Conservation (phyloP, 2,329 filamentous ascomycete genomes). For the Sclerotinia trifoliorum region DNA sequence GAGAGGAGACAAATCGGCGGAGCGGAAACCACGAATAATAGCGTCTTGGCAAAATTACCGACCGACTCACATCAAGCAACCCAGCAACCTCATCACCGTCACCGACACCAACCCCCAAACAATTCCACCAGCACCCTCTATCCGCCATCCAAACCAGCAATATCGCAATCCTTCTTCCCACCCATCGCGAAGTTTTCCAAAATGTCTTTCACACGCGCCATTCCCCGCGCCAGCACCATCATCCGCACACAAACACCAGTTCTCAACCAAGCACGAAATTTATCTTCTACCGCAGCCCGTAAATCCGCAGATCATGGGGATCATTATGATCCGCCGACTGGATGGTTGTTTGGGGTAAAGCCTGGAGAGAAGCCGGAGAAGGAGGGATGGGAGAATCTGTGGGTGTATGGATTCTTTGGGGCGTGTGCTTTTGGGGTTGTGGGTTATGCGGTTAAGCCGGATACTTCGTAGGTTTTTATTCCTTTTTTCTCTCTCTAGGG, state of each 20-base stretch:
- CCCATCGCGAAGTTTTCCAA: neutral
- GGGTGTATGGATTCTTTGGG: conserved; percentile 81
- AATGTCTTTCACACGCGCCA: conserved; percentile 16
- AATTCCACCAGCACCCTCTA: neutral
- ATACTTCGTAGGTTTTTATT: conserved; percentile 80
- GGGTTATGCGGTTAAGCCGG: conserved; percentile 93
- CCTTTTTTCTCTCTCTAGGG: conserved; percentile 17
- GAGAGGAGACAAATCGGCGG: neutral
- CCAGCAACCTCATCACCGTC: neutral
- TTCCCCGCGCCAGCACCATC: conserved; percentile 14
- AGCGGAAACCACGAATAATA: conserved; percentile 4
- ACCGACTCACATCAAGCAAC: conserved; percentile 2
- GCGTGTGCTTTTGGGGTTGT: conserved; percentile 70
- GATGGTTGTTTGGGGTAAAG: conserved; percentile 92
- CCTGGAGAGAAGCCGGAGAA: conserved; percentile 93
- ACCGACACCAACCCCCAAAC: neutral
- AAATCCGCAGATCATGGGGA: conserved; percentile 33
- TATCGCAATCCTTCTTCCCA: too few relatives aligned
- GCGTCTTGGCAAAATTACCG: conserved; percentile 19
- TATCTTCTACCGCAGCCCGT: neutral
- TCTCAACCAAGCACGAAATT: conserved; percentile 7
- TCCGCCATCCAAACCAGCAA: neutral
- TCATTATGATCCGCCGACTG: conserved; percentile 84
- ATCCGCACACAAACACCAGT: neutral
- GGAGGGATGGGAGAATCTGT: conserved; percentile 92